Base-by-base conservation (phyloP, 2,329 filamentous ascomycete species). In the Alternaria sp. region DNA sequence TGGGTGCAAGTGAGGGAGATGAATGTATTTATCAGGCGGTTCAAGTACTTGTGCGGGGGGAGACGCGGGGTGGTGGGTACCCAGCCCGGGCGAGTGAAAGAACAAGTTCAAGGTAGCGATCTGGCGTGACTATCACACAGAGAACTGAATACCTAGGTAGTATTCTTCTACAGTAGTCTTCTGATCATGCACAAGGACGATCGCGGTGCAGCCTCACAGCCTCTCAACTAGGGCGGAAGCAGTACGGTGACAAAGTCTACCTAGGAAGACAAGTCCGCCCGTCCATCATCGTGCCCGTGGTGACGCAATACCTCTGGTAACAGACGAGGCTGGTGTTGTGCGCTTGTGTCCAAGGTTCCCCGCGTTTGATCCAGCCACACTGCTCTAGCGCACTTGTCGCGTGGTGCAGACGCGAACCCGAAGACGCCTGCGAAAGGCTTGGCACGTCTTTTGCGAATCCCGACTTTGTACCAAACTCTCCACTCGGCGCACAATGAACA, bases 401-500 rank as follows among this genome's bases (percentile, higher is more conserved):
- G 45, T n/a, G 18, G 34, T 43, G 56, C 49, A 60, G 38, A 44
- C 57, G 56, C 57, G 50, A 38, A 49, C 56, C 41, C 43, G 36
- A 6, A 38, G 44, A 49, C 22, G 50, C 48, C 40, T 11, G 32
- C 41, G 11, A 36, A 25, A 44, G 32, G 50, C 59, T 59, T 62
- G 59, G 59, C 59, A 54, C 36, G 22, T 28, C 38, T 65, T 60
- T 55, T 60, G 57, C 57, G 45, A 30, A 51, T 36, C 38, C 22
- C 53, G 28, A 41, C 53, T 16, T 18, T 25, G 20, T 45, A 27
- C 38, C 41, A 30, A 27, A 32, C 60, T 45, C 44, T 38, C 62
- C 10, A 43, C 51, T 36, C 30, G 32, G 49, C 46, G 25, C 60
- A 64, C 57, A 59, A 98, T 99, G 95, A 97, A 98, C 78, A 98